phyloP scores from a whole-genome alignment of 306 rosid species.

The Quercus glauca region DNA sequence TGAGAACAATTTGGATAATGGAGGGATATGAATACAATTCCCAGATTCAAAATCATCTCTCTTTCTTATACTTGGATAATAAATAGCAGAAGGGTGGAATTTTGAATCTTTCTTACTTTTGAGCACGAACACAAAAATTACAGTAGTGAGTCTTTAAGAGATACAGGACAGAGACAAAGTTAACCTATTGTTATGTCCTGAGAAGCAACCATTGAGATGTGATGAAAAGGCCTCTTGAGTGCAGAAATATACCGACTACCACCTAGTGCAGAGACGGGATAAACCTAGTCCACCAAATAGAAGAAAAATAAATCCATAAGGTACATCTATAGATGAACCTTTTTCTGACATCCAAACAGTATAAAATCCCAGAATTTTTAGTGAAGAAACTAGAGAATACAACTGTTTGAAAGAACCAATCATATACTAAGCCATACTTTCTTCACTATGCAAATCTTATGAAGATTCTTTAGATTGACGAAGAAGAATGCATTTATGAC shows the following conservation, averaged over 20 bases:
- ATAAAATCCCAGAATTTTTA: neutral
- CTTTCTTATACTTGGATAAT: too few relatives aligned
- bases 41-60: neutral
- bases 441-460: neutral
- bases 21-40: neutral
- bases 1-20: neutral
- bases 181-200: slow-evolving; percentile 75
- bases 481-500: too few relatives aligned
- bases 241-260: slow-evolving; percentile 37
- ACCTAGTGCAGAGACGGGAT: slow-evolving; percentile 91
- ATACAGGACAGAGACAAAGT: neutral
- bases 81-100: too few relatives aligned
- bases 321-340: neutral
- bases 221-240: too few relatives aligned
- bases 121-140: neutral
- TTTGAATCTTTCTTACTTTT: neutral
- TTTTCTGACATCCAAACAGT: neutral
- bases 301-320: slow-evolving; percentile 11
- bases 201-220: too few relatives aligned
- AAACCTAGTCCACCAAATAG: slow-evolving; percentile 52
- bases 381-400: neutral
- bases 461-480: too few relatives aligned
- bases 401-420: neutral
- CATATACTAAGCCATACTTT: neutral
- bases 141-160: neutral